These are phyloP conservation scores for Eucalyptus pumila DNA, from an alignment of 345 rosid species.

Conservation along the genomic window DNA sequence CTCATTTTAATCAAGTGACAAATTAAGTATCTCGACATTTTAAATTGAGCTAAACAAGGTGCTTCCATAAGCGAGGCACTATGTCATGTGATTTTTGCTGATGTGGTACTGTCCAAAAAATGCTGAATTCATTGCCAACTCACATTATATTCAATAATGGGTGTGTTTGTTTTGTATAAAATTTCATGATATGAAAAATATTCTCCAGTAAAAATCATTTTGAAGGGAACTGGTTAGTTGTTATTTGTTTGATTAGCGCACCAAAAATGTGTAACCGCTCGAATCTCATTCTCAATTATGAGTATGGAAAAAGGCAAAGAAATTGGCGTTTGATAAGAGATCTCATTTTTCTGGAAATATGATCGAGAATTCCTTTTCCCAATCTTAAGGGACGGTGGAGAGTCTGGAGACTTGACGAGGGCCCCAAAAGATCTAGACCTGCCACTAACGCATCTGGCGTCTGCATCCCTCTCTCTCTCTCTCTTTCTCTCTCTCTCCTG, in stretches of 20 bases:
- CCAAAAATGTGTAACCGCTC: background rate
- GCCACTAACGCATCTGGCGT: background rate
- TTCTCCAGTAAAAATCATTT: background rate
- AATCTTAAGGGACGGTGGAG: background rate
- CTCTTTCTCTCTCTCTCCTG: too few species aligned
- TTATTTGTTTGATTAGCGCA: too few species aligned
- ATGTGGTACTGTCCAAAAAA: background rate
- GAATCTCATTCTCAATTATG: background rate
- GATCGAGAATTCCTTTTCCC: background rate
- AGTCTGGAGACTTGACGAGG: background rate
- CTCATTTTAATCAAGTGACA: background rate
- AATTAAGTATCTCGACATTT: background rate
- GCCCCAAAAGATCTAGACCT: background rate
- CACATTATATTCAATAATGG: background rate
- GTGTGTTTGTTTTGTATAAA: background rate
- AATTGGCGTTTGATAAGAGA: background rate
- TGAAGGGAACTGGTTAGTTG: background rate
- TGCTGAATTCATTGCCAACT: background rate
- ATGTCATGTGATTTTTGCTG: too few species aligned
- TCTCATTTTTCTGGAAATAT: slow-evolving; percentile 30
- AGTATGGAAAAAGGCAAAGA: background rate
- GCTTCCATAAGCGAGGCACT: background rate
- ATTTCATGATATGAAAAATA: background rate
- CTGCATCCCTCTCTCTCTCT: too few species aligned
- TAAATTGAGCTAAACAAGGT: background rate